Base-by-base conservation (phyloP, 78 protist species). In the Dictyostelium brefeldianum region DNA sequence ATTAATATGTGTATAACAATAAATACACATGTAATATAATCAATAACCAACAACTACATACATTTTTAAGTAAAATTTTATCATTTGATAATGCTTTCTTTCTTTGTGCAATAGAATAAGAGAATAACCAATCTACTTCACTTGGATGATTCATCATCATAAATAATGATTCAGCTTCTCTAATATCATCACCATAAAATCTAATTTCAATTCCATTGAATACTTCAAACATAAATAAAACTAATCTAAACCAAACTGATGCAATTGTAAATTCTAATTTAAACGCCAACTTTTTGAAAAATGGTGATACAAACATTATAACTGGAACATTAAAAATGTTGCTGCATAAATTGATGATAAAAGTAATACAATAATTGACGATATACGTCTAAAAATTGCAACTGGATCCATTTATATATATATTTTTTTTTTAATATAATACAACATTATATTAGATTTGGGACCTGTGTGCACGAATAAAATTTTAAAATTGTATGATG, bases 121-220 rank as follows among this genome's bases (percentile, higher is more conserved):
- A 18, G 65, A 62, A 85, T 8, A 77, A 22, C 92, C 92, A 85
- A 59, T 85, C 92, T 10, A 85, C 59, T 50, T 85, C 92, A 10
- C 78, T 59, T 41, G 92, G 92, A 46, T 85, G 92, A 29, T 85
- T 85, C 83, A 85, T 75, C 79, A 75, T 75, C 41, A 85, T 11
- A 14, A 85, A 36, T 2, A 70, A 59, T 43, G 75, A 29, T 48
- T 85, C 92, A 43, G 57, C 83, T 20, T 73, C 70, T 25, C 46
- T 50, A 15, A 85, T 53, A 20, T 85, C 80, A 31, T 79, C 73
- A 75, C 83, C 83, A 59, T 50, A 62, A 11, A 59, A 48, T 56
- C 54, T 85, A 25, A 85, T 20, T 17, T 51, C 51, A 27, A 75
- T 85, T 5, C 54, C 59, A 75, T 85, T 73, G 14, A 85, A 10